Evolutionary conservation across 805 yeast genomes (phyloP).

Genomic region (Kuraishia floccosa): DNA sequence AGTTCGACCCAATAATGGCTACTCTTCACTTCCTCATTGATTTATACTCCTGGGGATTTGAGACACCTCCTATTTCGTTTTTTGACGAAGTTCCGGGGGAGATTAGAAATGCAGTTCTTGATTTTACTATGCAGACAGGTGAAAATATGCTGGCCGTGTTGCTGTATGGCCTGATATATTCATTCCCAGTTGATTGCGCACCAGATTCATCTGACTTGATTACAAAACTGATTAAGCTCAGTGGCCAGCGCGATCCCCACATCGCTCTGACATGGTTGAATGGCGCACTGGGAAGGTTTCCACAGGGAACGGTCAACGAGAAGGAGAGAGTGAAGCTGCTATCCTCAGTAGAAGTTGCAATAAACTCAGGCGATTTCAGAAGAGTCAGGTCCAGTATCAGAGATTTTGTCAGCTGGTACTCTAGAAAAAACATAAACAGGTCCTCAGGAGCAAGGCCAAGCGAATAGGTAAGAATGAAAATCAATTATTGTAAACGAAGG

Average conservation of each 20-base stretch:
- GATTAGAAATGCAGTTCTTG: slow-evolving; percentile 36
- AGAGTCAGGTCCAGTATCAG: slow-evolving; percentile 60
- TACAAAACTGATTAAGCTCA: slow-evolving; percentile 45
- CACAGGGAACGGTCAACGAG: slow-evolving; percentile 48
- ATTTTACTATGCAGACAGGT: slow-evolving; percentile 43
- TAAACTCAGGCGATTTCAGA: slow-evolving; percentile 59
- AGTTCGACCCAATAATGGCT: slow-evolving; percentile 59
- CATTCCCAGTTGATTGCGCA: slow-evolving; percentile 58
- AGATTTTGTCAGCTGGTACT: slow-evolving; percentile 77
- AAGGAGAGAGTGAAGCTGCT: slow-evolving; percentile 61
- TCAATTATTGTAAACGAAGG: too few species aligned
- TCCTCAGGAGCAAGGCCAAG: too few species aligned
- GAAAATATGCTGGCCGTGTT: slow-evolving; percentile 39
- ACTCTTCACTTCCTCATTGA: slow-evolving; percentile 75
- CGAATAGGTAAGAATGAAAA: too few species aligned
- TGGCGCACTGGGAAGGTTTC: slow-evolving; percentile 42
- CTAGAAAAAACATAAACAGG: slow-evolving; percentile 52
- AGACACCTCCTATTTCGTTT: slow-evolving; percentile 68
- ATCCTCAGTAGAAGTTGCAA: slow-evolving; percentile 42
- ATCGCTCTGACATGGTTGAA: slow-evolving; percentile 48
- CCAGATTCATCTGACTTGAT: slow-evolving; percentile 69
- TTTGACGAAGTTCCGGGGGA: slow-evolving; percentile 42
- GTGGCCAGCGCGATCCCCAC: too few species aligned
- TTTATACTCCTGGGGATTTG: slow-evolving; percentile 75
- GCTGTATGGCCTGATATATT: slow-evolving; percentile 56